Evolutionary conservation across 2,329 filamentous ascomycete species (phyloP), one percentile per base, ranked within the genome.

Genomic region (Fusarium heterosporum): DNA sequence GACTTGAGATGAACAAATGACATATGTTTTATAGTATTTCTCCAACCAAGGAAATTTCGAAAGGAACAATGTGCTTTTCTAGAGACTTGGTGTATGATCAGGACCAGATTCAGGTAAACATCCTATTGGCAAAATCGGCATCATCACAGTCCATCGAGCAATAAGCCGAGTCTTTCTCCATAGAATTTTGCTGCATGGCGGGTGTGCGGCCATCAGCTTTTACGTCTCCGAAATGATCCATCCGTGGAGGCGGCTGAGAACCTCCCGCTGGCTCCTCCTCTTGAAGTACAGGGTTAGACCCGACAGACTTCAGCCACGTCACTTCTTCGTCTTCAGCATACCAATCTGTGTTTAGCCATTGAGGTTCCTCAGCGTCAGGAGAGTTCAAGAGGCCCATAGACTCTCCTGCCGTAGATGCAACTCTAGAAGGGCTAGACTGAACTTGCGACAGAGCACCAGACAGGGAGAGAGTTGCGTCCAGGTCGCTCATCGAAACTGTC

Each of bases 111-210:
- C 38, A 45, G 41, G 46, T 59, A 13, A 66, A 67, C n/a, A 55
- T 64, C 4, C 45, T 28, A 36, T 43, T 46, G 8, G 19, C 28
- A 38, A 50, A 32, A 16, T 55, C 61, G 11, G 32, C 36, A 22
- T 54, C 32, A 43, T 60, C n/a, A 38, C 41, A 50, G 14, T 25
- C 4, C 25, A 36, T 19, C 8, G 55, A 58, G 13, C 28, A 17
- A 30, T 69, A 68, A 6, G 30, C 51, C 16, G 65, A 68, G 34
- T 68, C 65, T 12, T 61, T 43, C 16, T 69, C 65, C 11, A 54
- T 8, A 22, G 41, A 40, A 43, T 22, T 29, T 25, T 54, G 55
- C 17, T 62, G 51, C 5, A 36, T 22, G 9, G 17, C 10, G 6
- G 34, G 41, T 39, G 68, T 25, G 29, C 16, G 47, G 30, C 46